A percentile compares a stretch with the other conserved stretches of the same genome.
Conservation (phyloP, 78 protist genomes). For the Trichosphaerium sp. region DNA sequence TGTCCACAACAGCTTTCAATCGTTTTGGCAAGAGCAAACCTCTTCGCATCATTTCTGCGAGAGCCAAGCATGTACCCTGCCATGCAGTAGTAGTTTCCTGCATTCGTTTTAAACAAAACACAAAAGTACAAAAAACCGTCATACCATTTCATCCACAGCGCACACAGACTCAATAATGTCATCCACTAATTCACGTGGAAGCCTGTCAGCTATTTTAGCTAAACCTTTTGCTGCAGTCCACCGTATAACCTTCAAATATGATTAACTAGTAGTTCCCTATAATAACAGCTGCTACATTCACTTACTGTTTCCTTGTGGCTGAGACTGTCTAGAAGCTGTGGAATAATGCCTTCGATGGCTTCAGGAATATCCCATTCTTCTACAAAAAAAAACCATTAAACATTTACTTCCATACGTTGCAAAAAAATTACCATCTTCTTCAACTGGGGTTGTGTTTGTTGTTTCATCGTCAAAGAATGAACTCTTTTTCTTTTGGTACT, state of each 20-base stretch:
- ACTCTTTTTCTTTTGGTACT: slow-evolving; percentile 49
- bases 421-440: slow-evolving; percentile 5
- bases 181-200: slow-evolving; percentile 71
- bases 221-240: slow-evolving; percentile 89
- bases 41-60: slow-evolving; percentile 87
- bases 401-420: background rate
- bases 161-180: slow-evolving; percentile 56
- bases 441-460: background rate
- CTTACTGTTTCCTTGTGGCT: slow-evolving; percentile 43
- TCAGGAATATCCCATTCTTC: slow-evolving; percentile 6
- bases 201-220: slow-evolving; percentile 68
- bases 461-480: slow-evolving; percentile 3
- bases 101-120: too few species aligned
- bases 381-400: background rate
- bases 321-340: slow-evolving; percentile 15
- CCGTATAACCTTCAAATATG: slow-evolving; percentile 36
- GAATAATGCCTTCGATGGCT: slow-evolving; percentile 32
- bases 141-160: slow-evolving; percentile 9
- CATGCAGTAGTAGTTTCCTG: slow-evolving; percentile 37
- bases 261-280: background rate
- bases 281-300: background rate
- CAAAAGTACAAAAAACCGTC: background rate
- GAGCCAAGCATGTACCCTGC: slow-evolving; percentile 90
- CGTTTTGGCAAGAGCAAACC: slow-evolving; percentile 78
- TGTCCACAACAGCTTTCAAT: slow-evolving; percentile 26